These are phyloP conservation scores for Wickerhamomyces ciferrii DNA, from an alignment of 805 yeast species.

Conservation along the genomic window DNA sequence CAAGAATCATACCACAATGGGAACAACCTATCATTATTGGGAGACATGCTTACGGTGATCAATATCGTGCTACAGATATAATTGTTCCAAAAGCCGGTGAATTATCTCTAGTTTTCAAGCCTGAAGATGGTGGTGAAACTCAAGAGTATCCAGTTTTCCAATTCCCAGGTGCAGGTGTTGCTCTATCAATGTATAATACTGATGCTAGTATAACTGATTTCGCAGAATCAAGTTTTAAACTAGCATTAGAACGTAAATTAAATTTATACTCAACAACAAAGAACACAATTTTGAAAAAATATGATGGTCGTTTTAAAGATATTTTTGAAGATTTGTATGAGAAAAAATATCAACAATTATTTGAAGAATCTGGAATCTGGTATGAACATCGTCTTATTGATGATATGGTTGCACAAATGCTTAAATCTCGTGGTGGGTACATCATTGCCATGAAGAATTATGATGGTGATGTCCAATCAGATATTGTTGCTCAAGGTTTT, in stretches of 20 bases:
- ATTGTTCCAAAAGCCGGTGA: conserved; percentile 78
- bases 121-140: conserved; percentile 53
- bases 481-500: conserved; percentile 96
- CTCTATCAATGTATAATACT: conserved; percentile 92
- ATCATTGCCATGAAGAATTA: conserved; percentile 96
- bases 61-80: conserved; percentile 88
- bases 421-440: conserved; percentile 91
- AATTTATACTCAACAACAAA: conserved; percentile 87
- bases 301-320: conserved; percentile 95
- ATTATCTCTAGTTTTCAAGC: conserved; percentile 71
- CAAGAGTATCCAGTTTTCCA: conserved; percentile 59
- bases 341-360: conserved; percentile 56
- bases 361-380: conserved; percentile 84
- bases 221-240: conserved; percentile 88
- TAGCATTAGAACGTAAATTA: conserved; percentile 74
- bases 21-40: conserved; percentile 94
- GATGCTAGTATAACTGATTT: conserved; percentile 86
- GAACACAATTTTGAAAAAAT: conserved; percentile 89
- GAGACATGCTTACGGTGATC: conserved; percentile 97
- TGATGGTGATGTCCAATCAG: conserved; percentile 97
- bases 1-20: conserved; percentile 89
- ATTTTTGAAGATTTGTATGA: conserved; percentile 81
- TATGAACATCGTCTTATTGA: conserved; percentile 95
- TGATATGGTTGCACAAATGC: conserved; percentile 99
- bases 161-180: conserved; percentile 67